These are phyloP conservation scores for Colletotrichum sansevieriae DNA, from an alignment of 2,329 filamentous ascomycete species.

Conservation along the genomic window DNA sequence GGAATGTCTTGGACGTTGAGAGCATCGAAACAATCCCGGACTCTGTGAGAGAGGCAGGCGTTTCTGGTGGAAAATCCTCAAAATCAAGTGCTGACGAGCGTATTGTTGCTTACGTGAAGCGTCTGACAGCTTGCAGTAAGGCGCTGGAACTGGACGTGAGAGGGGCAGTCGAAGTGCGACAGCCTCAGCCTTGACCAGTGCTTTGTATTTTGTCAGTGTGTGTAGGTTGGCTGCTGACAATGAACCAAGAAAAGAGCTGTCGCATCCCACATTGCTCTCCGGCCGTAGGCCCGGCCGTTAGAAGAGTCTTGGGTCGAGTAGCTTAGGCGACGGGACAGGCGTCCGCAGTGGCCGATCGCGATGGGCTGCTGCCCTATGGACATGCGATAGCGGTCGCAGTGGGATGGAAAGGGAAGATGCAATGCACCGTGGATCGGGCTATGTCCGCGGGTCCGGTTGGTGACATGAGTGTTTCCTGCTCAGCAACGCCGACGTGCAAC, in stretches of 20 bases:
- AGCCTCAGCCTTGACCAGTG: constrained; percentile 11
- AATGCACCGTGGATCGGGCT: constrained; percentile 38
- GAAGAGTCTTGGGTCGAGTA: not conserved
- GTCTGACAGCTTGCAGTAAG: constrained; percentile 21
- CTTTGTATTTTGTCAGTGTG: not conserved
- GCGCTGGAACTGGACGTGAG: not conserved
- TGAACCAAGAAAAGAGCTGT: constrained; percentile 9
- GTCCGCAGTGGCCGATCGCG: constrained; percentile 21
- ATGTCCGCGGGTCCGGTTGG: constrained; percentile 16
- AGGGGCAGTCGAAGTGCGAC: not conserved
- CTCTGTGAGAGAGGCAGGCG: constrained; percentile 2
- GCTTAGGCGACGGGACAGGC: not conserved
- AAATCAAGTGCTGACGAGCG: not conserved
- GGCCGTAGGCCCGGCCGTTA: not conserved
- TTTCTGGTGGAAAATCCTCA: constrained; percentile 11
- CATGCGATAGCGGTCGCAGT: constrained; percentile 11
- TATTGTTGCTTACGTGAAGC: constrained; percentile 13
- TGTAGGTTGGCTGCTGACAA: constrained; percentile 17
- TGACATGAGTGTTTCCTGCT: constrained; percentile 12
- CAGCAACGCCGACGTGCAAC: constrained; percentile 17
- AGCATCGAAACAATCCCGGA: not conserved
- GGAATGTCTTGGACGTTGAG: not conserved
- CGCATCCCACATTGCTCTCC: not conserved
- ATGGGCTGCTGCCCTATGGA: constrained; percentile 13
- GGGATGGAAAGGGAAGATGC: constrained; percentile 19